These are phyloP conservation scores for Curvularia sp. DNA, from an alignment of 2,329 filamentous ascomycete genomes.

Conservation along the genomic window DNA sequence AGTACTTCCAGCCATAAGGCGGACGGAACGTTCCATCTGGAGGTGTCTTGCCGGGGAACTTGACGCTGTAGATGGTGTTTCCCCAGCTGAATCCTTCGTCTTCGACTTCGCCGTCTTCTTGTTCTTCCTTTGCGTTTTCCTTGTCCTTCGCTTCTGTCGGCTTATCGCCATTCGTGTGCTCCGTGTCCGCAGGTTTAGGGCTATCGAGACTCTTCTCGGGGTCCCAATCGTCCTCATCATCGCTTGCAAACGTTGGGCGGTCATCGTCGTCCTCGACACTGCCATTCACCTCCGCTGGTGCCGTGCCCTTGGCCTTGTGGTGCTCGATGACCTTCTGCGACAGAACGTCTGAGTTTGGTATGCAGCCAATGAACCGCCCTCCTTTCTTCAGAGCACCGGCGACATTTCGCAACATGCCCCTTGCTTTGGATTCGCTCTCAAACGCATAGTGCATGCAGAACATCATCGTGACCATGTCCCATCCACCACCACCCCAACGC, in stretches of 20 bases:
- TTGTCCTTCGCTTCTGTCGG: conserved; percentile 35
- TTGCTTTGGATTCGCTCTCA: conserved; percentile 86
- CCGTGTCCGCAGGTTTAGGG: conserved; percentile 46
- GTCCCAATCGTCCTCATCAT: conserved; percentile 55
- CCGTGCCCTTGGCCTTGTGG: conserved; percentile 62
- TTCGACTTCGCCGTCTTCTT: conserved; percentile 57
- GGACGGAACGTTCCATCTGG: conserved; percentile 90
- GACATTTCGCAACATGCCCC: conserved; percentile 92
- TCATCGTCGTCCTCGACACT: conserved; percentile 41
- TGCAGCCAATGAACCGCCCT: conserved; percentile 90
- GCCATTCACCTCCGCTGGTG: conserved; percentile 48
- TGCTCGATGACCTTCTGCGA: conserved; percentile 78
- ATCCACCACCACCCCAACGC: conserved; percentile 75
- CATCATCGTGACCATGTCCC: conserved; percentile 98
- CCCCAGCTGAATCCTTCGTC: conserved; percentile 75
- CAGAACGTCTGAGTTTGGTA: conserved; percentile 95
- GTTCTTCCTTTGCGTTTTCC: conserved; percentile 53
- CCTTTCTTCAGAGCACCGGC: conserved; percentile 90
- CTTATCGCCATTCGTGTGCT: conserved; percentile 40
- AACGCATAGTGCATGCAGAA: conserved; percentile 99
- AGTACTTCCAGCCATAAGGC: conserved; percentile 97
- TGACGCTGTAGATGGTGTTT: conserved; percentile 89
- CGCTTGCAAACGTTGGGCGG: conserved; percentile 47
- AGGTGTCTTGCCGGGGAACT: conserved; percentile 83
- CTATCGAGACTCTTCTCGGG: conserved; percentile 55